Percentiles rank a stretch among this genome's conserved stretches.
Conservation (phyloP, 108 stramenopile genomes). For the Seminavis robusta region DNA sequence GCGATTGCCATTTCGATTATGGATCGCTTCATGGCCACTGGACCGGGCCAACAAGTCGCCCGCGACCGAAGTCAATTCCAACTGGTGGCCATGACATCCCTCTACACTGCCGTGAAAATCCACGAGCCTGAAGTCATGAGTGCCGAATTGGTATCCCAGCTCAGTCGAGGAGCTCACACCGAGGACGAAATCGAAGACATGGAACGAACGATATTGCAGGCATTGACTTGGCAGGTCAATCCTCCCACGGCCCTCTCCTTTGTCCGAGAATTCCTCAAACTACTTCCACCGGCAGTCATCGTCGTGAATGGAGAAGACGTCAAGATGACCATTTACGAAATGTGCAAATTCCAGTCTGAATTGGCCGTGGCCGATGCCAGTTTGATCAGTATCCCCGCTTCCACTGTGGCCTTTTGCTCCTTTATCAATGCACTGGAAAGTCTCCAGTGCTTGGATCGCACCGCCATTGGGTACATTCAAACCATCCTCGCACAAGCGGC, state of each 20-base stretch:
- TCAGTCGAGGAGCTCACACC: constrained; percentile 34
- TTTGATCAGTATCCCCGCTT: constrained; percentile 16
- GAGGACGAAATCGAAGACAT: constrained; percentile 24
- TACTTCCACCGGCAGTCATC: constrained; percentile 8
- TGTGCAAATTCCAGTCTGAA: constrained; percentile 33
- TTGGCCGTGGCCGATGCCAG: constrained; percentile 28
- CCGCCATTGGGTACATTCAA: too few species aligned
- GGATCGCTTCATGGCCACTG: constrained; percentile 48
- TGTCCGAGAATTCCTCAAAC: constrained; percentile 18
- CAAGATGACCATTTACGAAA: constrained; percentile 4
- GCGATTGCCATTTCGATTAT: constrained; percentile 48
- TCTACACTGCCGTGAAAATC: constrained; percentile 53
- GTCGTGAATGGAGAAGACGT: neutral
- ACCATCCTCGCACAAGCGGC: too few species aligned
- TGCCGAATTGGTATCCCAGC: constrained; percentile 18
- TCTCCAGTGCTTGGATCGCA: too few species aligned
- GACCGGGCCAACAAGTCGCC: constrained; percentile 12
- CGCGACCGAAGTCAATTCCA: constrained; percentile 28
- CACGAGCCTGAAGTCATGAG: constrained; percentile 25
- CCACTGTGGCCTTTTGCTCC: constrained; percentile 33
- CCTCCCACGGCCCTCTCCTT: constrained; percentile 29
- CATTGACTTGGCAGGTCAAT: constrained; percentile 28
- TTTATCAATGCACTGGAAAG: constrained; percentile 39
- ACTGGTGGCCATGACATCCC: constrained; percentile 39
- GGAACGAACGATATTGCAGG: constrained; percentile 27